Evolutionary conservation across 2,329 filamentous ascomycete genomes (phyloP).

Genomic region (Arthrinium puccinioides): DNA sequence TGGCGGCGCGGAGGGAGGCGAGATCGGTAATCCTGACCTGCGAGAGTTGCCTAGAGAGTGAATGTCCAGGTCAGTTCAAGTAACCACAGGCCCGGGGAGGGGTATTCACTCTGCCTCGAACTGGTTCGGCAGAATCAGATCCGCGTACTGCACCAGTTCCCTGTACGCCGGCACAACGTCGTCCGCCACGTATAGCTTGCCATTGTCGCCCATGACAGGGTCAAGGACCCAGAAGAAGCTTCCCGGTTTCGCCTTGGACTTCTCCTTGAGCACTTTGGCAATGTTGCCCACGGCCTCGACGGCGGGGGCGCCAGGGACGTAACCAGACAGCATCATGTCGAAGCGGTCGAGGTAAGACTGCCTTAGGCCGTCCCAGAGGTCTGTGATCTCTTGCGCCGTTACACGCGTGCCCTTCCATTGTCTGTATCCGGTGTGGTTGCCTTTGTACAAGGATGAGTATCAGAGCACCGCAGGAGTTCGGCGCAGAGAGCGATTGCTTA

Average conservation of each 20-base stretch:
- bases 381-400: conserved; percentile 72
- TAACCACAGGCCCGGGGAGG: neutral
- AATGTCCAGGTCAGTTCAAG: neutral
- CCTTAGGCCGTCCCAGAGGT: conserved; percentile 77
- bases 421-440: conserved; percentile 90
- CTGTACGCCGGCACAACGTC: conserved; percentile 92
- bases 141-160: conserved; percentile 68
- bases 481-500: conserved; percentile 41
- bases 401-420: conserved; percentile 82
- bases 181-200: conserved; percentile 80
- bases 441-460: too few species aligned
- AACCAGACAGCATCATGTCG: conserved; percentile 90
- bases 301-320: conserved; percentile 79
- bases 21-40: conserved; percentile 77
- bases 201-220: conserved; percentile 97
- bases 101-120: conserved; percentile 93
- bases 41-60: conserved; percentile 61
- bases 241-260: conserved; percentile 52
- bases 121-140: conserved; percentile 91
- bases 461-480: neutral
- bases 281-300: conserved; percentile 82
- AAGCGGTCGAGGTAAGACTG: conserved; percentile 82
- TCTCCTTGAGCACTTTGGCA: conserved; percentile 68
- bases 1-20: conserved; percentile 62
- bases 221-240: conserved; percentile 96